Percentiles rank a stretch among this genome's conserved stretches.
These are phyloP conservation scores for Podila clonocystis DNA, from an alignment of 192 early-diverging fungal species.

Conservation along the genomic window DNA sequence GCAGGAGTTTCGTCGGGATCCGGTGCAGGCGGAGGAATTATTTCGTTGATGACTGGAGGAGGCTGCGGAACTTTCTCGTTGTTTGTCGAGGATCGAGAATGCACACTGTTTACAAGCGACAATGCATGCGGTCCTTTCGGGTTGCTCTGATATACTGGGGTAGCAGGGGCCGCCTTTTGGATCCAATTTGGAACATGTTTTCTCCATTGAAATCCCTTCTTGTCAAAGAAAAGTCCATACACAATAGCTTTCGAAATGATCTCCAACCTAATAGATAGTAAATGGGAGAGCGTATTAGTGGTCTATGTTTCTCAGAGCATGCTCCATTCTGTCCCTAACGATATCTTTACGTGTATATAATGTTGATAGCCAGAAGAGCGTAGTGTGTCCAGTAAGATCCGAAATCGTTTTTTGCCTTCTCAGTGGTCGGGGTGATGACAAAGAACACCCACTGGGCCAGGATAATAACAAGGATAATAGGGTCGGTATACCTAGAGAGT, in stretches of 20 bases:
- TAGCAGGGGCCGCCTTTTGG: neutral
- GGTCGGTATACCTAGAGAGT: conserved; percentile 35
- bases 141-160: neutral
- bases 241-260: conserved; percentile 27
- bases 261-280: neutral
- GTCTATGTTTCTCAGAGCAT: too few relatives aligned
- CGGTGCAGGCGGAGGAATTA: conserved; percentile 10
- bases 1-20: conserved; percentile 15
- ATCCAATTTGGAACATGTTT: conserved; percentile 13
- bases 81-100: conserved; percentile 10
- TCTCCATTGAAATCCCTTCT: conserved; percentile 37
- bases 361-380: conserved; percentile 50
- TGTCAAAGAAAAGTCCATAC: conserved; percentile 53
- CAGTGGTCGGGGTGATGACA: conserved; percentile 46
- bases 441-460: conserved; percentile 58
- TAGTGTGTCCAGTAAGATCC: conserved; percentile 56
- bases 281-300: neutral
- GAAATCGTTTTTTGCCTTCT: conserved; percentile 51
- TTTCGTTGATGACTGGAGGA: neutral
- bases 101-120: conserved; percentile 24
- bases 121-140: neutral
- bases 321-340: neutral
- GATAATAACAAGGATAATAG: conserved; percentile 51
- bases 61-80: conserved; percentile 2
- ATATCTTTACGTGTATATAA: conserved; percentile 51